A percentile compares a stretch with the other conserved stretches of the same genome.
phyloP scores from a whole-genome alignment of 1,284 basidiomycete species.

The Pseudomicrostroma phylloplanum region DNA sequence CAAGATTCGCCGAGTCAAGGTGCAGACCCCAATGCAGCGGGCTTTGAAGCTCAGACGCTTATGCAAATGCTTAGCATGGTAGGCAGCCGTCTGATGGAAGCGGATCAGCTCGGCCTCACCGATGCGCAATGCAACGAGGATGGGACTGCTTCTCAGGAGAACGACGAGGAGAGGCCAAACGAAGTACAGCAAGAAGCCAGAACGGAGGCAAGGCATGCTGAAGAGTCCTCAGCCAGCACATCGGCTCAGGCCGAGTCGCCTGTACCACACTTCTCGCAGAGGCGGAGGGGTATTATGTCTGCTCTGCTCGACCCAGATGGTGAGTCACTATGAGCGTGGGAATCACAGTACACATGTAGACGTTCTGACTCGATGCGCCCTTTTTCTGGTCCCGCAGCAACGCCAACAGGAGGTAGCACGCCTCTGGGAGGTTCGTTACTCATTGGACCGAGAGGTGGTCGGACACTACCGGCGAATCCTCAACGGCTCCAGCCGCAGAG shows the following conservation, averaged over 20 bases:
- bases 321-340: too few species aligned
- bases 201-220: background rate
- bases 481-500: too few species aligned
- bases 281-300: too few species aligned
- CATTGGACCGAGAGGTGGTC: too few species aligned
- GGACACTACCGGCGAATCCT: too few species aligned
- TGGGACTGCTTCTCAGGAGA: background rate
- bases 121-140: constrained; percentile 10
- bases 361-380: too few species aligned
- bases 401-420: constrained; percentile 25
- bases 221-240: background rate
- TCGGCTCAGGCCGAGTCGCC: too few species aligned
- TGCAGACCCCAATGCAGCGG: background rate
- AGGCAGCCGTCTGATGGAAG: constrained; percentile 36
- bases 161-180: constrained; percentile 15
- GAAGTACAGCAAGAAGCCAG: constrained; percentile 15
- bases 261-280: too few species aligned
- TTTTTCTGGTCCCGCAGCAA: constrained; percentile 14
- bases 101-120: constrained; percentile 24
- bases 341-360: too few species aligned
- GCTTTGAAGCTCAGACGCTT: constrained; percentile 25
- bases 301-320: too few species aligned
- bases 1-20: background rate
- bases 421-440: constrained; percentile 17
- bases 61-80: constrained; percentile 44